These are phyloP conservation scores for Alternaria novae-zelandiae DNA, from an alignment of 2,329 filamentous ascomycete genomes.

Conservation along the genomic window DNA sequence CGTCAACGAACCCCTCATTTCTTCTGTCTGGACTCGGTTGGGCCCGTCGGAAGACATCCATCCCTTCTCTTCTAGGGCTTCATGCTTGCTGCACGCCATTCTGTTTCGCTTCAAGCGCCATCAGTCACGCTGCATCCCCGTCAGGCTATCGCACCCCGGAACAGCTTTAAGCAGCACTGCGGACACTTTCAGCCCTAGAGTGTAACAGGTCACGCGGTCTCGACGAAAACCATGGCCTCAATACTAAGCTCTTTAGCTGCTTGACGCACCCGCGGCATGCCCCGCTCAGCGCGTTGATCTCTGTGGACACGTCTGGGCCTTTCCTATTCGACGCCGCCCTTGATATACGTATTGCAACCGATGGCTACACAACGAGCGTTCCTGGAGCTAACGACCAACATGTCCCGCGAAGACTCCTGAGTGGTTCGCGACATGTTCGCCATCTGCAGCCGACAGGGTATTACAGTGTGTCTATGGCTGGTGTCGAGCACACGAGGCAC, in stretches of 20 bases:
- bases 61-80: constrained; percentile 32
- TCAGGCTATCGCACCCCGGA: constrained; percentile 28
- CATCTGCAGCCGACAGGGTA: constrained; percentile 18
- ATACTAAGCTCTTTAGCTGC: constrained; percentile 28
- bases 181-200: constrained; percentile 23
- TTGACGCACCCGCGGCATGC: constrained; percentile 18
- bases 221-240: constrained; percentile 27
- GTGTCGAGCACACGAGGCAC: constrained; percentile 29
- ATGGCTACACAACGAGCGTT: constrained; percentile 25
- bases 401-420: constrained; percentile 18
- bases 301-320: constrained; percentile 27
- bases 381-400: constrained; percentile 35
- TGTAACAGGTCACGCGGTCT: constrained; percentile 42
- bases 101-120: constrained; percentile 45
- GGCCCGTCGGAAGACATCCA: constrained; percentile 25
- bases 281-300: constrained; percentile 19
- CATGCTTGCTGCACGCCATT: constrained; percentile 46
- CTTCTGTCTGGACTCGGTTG: constrained; percentile 36
- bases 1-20: constrained; percentile 34
- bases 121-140: constrained; percentile 29
- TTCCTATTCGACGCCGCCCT: constrained; percentile 23
- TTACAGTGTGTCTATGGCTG: constrained; percentile 23
- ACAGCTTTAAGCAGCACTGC: constrained; percentile 22
- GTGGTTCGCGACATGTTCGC: constrained; percentile 6
- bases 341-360: constrained; percentile 12